Percentiles rank a stretch among this genome's conserved stretches.
These are phyloP conservation scores for Eucalyptus pumila DNA, from an alignment of 345 rosid species.

Conservation along the genomic window DNA sequence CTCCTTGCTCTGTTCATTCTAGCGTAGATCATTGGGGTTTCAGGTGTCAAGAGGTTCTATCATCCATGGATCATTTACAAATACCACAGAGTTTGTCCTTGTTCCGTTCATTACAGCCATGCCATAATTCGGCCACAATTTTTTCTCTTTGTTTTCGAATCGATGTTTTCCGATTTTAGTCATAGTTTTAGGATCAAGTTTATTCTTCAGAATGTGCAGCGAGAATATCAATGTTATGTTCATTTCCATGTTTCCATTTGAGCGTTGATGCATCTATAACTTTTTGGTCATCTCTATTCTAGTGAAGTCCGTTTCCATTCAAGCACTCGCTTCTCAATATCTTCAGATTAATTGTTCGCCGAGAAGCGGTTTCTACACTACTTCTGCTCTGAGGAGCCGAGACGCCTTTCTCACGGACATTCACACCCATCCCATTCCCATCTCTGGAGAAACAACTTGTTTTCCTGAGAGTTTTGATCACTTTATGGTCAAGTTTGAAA, in stretches of 20 bases:
- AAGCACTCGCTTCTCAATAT: neutral
- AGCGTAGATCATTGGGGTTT: neutral
- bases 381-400: neutral
- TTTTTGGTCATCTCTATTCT: neutral
- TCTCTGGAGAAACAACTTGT: neutral
- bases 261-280: neutral
- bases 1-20: neutral
- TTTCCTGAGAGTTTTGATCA: neutral
- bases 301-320: neutral
- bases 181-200: neutral
- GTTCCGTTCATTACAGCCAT: neutral
- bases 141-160: neutral
- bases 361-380: neutral
- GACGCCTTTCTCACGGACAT: neutral
- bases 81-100: neutral
- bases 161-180: too few relatives aligned
- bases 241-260: neutral
- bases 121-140: neutral
- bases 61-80: neutral
- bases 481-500: neutral
- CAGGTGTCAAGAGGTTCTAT: neutral
- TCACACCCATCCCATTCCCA: neutral
- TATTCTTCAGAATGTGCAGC: neutral
- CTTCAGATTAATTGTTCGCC: neutral
- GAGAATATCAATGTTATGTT: neutral